Base-by-base conservation (phyloP, 805 yeast genomes). In the Alloascoidea hylecoeti region DNA sequence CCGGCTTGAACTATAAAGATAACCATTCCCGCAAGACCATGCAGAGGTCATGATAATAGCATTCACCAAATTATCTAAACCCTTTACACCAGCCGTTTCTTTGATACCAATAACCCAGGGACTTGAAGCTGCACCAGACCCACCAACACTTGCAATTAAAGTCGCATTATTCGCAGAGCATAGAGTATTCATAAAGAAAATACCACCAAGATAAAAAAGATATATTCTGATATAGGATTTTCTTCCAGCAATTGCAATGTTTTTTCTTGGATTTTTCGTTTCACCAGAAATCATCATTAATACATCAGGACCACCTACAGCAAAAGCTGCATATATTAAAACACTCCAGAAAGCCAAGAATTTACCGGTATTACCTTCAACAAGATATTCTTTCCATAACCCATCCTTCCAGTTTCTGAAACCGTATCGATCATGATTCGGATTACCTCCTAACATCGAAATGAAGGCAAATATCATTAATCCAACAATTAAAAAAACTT, bases 381-480 rank as follows among this genome's bases (percentile, higher is more conserved):
- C 36, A 14, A 34, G 4, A 46, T 46, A 49, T 64, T 52, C n/a
- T 45, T 39, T 2, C 9, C 67, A 63, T 32, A 59, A 56, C n/a
- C n/a, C n/a, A 43, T 71, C 51, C 34, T 63, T 54, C 83, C 84
- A 79, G 41, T 53, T 79, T 49, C 81, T 66, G 60, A 78, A 80
- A 1, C 88, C 89, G 19, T 70, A 56, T 55, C 89, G 67, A 47
- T 79, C 86, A 48, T 76, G 78, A 33, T 66, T 64, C 44, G 89
- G 88, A 18, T 76, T 82, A 39, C 92, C 94, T 42, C 94, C 94
- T 16, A 49, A 46, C 60, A 79, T 77, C 42, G 81, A 69, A 41
- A 76, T 59, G 45, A 79, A 66, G 38, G 79, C 60, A 38, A 78
- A 54, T 12, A 82, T 42, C 41, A 82, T 78, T 36, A 81, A 61